phyloP scores from a whole-genome alignment of 2,329 filamentous ascomycete species.

The Colletotrichum australisinense region DNA sequence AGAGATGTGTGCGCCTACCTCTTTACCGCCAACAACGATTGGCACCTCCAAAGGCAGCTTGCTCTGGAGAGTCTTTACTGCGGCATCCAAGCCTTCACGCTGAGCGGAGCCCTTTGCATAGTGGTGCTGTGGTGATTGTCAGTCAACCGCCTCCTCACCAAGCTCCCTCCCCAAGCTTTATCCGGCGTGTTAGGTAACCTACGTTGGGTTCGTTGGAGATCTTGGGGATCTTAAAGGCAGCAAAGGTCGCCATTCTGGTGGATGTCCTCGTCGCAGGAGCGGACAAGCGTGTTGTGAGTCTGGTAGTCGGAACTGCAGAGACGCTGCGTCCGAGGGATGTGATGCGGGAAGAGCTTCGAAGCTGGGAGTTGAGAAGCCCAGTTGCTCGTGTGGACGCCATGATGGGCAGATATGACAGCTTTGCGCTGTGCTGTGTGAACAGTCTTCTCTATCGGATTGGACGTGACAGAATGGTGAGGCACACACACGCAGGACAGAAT shows the following conservation, averaged over 20 bases:
- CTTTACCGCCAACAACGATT: slow-evolving; percentile 84
- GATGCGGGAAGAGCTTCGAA: slow-evolving; percentile 31
- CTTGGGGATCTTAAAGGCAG: slow-evolving; percentile 87
- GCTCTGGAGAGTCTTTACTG: slow-evolving; percentile 76
- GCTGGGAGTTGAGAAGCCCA: slow-evolving; percentile 32
- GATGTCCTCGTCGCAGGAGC: slow-evolving; percentile 42
- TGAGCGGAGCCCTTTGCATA: slow-evolving; percentile 88
- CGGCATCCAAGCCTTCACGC: slow-evolving; percentile 79
- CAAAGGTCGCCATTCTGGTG: slow-evolving; percentile 68
- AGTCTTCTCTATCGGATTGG: neutral
- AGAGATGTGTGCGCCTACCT: slow-evolving; percentile 60
- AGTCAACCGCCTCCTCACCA: slow-evolving; percentile 48
- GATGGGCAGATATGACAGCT: neutral
- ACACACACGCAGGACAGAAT: neutral
- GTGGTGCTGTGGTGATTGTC: slow-evolving; percentile 72
- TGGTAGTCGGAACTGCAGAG: neutral
- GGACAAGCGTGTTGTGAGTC: slow-evolving; percentile 11
- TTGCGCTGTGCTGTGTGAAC: neutral
- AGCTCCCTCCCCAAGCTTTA: neutral
- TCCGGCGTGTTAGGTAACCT: slow-evolving; percentile 59
- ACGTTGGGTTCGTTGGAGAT: slow-evolving; percentile 97
- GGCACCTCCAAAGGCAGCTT: slow-evolving; percentile 82
- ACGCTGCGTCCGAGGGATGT: slow-evolving; percentile 16
- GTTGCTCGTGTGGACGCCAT: slow-evolving; percentile 34
- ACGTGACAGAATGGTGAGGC: neutral